Evolutionary conservation across 2,329 filamentous ascomycete species (phyloP).

Genomic region (Alternaria arbusti): DNA sequence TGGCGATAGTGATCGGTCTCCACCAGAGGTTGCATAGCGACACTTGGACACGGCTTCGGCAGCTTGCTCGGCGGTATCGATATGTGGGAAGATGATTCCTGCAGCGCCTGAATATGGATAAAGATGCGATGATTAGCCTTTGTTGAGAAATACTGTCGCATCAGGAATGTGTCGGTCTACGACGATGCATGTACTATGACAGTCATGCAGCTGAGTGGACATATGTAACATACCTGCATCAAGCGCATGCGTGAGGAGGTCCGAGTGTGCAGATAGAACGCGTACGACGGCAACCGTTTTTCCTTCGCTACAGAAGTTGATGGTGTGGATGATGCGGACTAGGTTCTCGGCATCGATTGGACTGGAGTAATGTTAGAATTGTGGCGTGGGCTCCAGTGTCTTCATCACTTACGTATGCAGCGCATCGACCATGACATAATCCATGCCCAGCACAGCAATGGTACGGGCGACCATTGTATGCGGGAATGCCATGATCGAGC

Average conservation of each 20-base stretch:
- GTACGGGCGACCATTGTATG: not conserved
- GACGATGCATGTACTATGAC: not conserved
- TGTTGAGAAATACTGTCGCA: not conserved
- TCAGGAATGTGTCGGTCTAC: not conserved
- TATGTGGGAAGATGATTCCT: not conserved
- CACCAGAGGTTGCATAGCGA: not conserved
- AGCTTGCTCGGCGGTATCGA: not conserved
- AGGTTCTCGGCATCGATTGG: not conserved
- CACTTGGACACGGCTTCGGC: not conserved
- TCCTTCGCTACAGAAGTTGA: not conserved
- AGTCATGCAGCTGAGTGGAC: not conserved
- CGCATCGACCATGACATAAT: not conserved
- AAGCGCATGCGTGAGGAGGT: not conserved
- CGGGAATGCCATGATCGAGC: not conserved
- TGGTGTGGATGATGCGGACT: not conserved
- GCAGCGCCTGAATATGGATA: not conserved
- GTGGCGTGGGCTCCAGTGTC: not conserved
- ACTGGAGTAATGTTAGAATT: not conserved
- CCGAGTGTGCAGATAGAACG: not conserved
- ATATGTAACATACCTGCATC: not conserved
- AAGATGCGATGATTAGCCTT: not conserved
- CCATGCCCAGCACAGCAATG: not conserved
- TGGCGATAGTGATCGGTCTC: not conserved
- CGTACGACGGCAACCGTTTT: not conserved
- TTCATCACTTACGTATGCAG: not conserved